These are phyloP conservation scores for Fraxinus pennsylvanica DNA, from an alignment of 257 asterid species.

Conservation along the genomic window DNA sequence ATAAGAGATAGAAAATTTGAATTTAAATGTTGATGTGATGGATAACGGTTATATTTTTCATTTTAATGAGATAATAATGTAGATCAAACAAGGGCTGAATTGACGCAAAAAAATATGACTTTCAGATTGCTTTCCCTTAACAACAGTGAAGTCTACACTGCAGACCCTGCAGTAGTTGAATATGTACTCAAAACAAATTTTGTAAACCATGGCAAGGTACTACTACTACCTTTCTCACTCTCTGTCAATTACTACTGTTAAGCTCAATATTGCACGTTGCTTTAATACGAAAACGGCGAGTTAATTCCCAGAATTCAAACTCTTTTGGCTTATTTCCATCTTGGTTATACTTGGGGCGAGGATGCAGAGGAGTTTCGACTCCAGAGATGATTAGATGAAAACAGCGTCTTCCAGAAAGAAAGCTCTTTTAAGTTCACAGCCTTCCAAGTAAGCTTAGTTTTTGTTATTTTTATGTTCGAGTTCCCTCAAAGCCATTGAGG, in stretches of 20 bases:
- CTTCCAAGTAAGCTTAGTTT: constrained; percentile 43
- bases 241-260: background rate
- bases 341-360: constrained; percentile 46
- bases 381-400: constrained; percentile 56
- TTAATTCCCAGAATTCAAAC: background rate
- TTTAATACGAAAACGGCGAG: background rate
- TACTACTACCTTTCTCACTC: background rate
- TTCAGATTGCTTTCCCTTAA: constrained; percentile 33
- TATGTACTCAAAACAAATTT: constrained; percentile 44
- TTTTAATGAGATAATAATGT: no score
- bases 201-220: constrained; percentile 46
- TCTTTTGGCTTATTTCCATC: background rate
- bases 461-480: no score
- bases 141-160: constrained; percentile 35
- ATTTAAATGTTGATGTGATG: no score
- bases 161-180: constrained; percentile 43
- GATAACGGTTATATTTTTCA: no score
- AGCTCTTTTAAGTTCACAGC: constrained; percentile 61
- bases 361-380: constrained; percentile 54
- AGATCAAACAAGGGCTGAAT: background rate
- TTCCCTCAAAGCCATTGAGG: no score
- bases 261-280: background rate
- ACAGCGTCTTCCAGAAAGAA: constrained; percentile 45
- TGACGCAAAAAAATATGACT: constrained; percentile 36
- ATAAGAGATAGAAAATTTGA: no score